Evolutionary conservation across 2,329 filamentous ascomycete species (phyloP), one percentile per base, ranked within the genome.

Genomic region (Colletotrichum endophyticum): DNA sequence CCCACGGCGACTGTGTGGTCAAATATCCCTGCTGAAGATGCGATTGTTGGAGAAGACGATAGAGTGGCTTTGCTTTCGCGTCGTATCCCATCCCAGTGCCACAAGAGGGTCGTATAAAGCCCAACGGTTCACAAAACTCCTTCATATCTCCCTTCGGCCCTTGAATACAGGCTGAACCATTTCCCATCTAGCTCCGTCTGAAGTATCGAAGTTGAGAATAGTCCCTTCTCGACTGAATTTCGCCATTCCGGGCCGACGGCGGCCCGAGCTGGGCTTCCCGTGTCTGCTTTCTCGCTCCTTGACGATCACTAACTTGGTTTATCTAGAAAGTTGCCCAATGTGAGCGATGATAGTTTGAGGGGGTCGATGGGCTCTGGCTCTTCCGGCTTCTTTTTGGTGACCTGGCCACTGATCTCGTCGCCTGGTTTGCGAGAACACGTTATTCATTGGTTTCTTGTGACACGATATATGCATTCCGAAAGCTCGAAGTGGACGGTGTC

Each of bases 121-220:
- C n/a, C 11, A 13, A 3, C 12, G 44, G 22, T 53, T 22, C 11
- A 53, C n/a, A 53, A 22, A 13, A 22, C 3, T 1, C 44, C 39
- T 49, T 53, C n/a, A 13, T 8, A 53, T 22, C 44, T 53, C n/a
- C 44, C 44, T 13, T 13, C n/a, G n/a, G 3, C 0, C 44, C 44
- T 53, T 13, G n/a, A 53, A 53, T 13, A 53, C n/a, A 0, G n/a
- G 44, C 44, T 22, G 11, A 3, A 13, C 13, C 2, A 53, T 53
- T 1, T 8, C 4, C 13, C 1, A 53, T 53, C 44, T 22, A 22
- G 44, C 0, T 53, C 11, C 44, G 11, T 49, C n/a, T 49, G n/a
- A 53, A 22, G 44, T 1, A 0, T 0, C 44, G 6, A 22, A 0
- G 0, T 13, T 22, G 44, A 22, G n/a, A 13, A 22, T 8, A 53